Evolutionary conservation across 345 rosid species (phyloP), one percentile per base, ranked within the genome.

Genomic region (Noccaea caerulescens): DNA sequence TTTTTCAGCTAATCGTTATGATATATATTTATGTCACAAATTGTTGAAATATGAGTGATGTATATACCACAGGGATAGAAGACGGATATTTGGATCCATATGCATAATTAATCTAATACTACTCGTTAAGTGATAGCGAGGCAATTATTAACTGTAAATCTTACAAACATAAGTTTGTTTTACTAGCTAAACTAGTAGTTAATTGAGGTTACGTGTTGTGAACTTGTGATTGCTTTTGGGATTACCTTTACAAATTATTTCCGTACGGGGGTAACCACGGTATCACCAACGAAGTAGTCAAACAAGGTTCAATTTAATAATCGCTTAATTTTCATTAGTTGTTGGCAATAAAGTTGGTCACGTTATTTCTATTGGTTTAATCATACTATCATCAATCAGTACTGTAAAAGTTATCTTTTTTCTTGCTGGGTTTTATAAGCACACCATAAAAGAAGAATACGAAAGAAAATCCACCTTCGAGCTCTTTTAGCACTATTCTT

Each of bases 261-360:
- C 78, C 73, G 78, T 75, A 75, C 78, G 58, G 69, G 69, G 0
- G 63, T 43, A 75, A 68, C 57, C 45, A 62, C 70, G 75, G 60
- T 69, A 69, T 76, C 47, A 54, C 50, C 45, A 45, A 5, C 70
- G 1, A 62, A 46, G 33, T 69, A 69, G 64, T 61, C 79, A 69
- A 69, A 76, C 71, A 56, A 69, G 23, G 61, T 69, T 43, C 10
- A 41, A 23, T 20, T 32, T 50, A 66, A 9, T 58, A 13, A 25
- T 34, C 50, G 27, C 9, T 23, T 34, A 43, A 16, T 52, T 9
- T 33, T 8, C 10, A 30, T 60, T 30, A 16, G 33, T 32, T 59
- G 25, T 11, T 55, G 11, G 12, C 41, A 7, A 54, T 52, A 54
- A 54, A 32, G 58, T 4, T 54, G 12, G 12, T 54, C 11, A 47